Evolutionary conservation across 129 eudicot genomes (phyloP), one percentile per base, ranked within the genome.

Genomic region (Solidago caesia): DNA sequence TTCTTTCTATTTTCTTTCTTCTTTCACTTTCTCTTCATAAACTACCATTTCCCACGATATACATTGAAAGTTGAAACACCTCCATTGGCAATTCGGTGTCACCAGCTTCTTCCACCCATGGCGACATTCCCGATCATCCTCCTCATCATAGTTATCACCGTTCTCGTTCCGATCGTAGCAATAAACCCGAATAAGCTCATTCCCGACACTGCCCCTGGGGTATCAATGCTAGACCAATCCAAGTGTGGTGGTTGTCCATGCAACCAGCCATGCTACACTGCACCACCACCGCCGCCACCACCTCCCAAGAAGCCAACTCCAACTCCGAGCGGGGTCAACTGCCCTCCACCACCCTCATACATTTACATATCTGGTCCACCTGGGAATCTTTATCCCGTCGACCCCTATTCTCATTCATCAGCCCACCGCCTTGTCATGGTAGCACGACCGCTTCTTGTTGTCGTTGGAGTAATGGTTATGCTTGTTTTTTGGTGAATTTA

Each of bases 171-270:
- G 7, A 48, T 44, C 10, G 14, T 70, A 62, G 86, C 84, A 55
- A 46, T 44, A 2, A 80, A 72, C 65, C 63, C 85, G 5, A 77
- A 85, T 71, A 82, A 77, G 55, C 87, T 84, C 48, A 68, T 68
- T 8, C 60, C 80, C 5, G 90, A 77, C 64, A 72, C 79, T 4
- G 57, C 72, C 53, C 58, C 71, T 2, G 84, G 73, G 5, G 72
- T 53, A 65, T 29, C 87, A 29, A 74, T 81, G 1, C 82, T 79
- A 27, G 66, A 62, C 7, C 88, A 82, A 39, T 55, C 75, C 68
- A 92, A 92, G 76, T 92, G 96, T 49, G 96, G 97, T 8, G 81
- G 87, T n/a, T 92, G 96, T 66, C 85, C 96, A 25, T 89, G 97
- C 81, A 74, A 86, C 86, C 77, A 79, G 66, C 89, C 96, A 7